phyloP scores from a whole-genome alignment of 805 yeast species.

The Teunomyces atbi region DNA sequence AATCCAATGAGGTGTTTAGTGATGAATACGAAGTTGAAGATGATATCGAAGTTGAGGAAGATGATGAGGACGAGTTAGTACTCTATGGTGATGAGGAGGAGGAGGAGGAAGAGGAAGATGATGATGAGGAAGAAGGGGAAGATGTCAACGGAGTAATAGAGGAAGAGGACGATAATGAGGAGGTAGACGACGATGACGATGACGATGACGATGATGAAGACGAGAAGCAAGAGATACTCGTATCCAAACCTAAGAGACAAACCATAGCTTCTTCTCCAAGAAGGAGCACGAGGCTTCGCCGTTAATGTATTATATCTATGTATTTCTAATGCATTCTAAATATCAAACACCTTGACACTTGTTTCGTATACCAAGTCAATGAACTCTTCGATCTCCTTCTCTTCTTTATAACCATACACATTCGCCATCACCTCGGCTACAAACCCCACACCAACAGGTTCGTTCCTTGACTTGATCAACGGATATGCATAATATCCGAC shows the following conservation, averaged over 20 bases:
- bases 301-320: conserved; percentile 1
- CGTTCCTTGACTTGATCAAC: conserved; percentile 81
- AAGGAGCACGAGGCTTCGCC: conserved; percentile 3
- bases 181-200: background rate
- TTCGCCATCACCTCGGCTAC: conserved; percentile 58
- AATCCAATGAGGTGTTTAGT: background rate
- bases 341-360: conserved; percentile 31
- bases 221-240: background rate
- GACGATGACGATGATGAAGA: background rate
- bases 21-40: conserved; percentile 11
- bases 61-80: conserved; percentile 13
- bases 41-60: conserved; percentile 15
- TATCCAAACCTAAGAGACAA: background rate
- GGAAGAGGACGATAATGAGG: background rate
- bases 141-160: background rate
- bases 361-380: conserved; percentile 36
- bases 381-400: conserved; percentile 28
- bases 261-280: conserved; percentile 2
- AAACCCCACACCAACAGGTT: conserved; percentile 82
- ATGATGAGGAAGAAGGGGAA: conserved; percentile 13
- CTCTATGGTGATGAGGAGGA: conserved; percentile 17
- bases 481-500: conserved; percentile 37
- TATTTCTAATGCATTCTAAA: conserved; percentile 2
- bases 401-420: conserved; percentile 27
- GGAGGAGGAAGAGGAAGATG: conserved; percentile 14